phyloP scores from a whole-genome alignment of 495 filamentous ascomycete genomes.

The Penicillium simplicissimum region DNA sequence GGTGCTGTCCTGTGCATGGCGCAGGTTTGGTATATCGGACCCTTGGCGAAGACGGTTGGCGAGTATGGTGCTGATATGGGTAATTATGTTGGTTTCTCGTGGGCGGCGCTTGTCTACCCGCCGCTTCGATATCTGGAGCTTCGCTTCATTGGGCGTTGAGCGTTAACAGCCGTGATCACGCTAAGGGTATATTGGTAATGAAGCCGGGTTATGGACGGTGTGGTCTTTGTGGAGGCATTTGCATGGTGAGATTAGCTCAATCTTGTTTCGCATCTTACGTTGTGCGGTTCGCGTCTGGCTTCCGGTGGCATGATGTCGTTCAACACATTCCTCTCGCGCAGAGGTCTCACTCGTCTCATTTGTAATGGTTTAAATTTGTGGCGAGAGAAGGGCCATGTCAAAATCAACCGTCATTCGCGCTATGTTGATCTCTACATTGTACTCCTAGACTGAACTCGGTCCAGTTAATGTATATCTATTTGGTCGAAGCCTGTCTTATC shows the following conservation, averaged over 20 bases:
- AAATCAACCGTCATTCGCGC: background rate
- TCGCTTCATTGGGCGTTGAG: conserved; percentile 45
- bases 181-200: background rate
- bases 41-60: conserved; percentile 56
- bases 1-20: conserved; percentile 71
- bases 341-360: background rate
- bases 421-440: background rate
- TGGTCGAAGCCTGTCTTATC: background rate
- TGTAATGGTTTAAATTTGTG: background rate
- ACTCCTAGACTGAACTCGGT: background rate
- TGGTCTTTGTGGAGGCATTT: background rate
- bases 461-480: background rate
- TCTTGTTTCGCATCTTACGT: background rate
- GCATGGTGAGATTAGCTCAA: background rate
- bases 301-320: background rate
- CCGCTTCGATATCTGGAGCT: conserved; percentile 52
- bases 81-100: conserved; percentile 52
- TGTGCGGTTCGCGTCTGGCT: background rate
- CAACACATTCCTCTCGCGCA: conserved; percentile 1
- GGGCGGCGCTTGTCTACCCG: conserved; percentile 51
- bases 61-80: conserved; percentile 64
- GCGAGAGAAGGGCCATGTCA: background rate
- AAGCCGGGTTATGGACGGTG: background rate
- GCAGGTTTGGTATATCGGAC: conserved; percentile 69
- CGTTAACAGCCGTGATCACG: background rate